Evolutionary conservation across 78 protist genomes (phyloP), one percentile per base, ranked within the genome.

Genomic region (Dictyostelium brefeldianum): DNA sequence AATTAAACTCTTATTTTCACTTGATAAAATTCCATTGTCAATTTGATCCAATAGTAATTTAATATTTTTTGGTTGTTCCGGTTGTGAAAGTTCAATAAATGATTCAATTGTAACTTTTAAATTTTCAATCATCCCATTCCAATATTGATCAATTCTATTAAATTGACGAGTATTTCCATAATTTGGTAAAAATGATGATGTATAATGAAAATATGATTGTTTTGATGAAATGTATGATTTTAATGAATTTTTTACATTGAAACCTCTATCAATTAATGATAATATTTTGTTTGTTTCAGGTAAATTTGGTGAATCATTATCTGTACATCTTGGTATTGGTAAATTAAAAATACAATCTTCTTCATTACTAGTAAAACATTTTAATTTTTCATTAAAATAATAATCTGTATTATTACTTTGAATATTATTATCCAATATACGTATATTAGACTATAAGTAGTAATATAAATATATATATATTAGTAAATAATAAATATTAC

Each of bases 271-370:
- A 2, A 73, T 46, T n/a, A 73, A 73, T 46, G 17, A 46, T 46
- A 20, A 29, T 43, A 46, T 46, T 0, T n/a, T 47, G 6, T 46
- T 20, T 11, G 12, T 29, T 18, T 73, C 56, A 3, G 79, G 46
- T 17, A 73, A 0, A 22, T 46, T 73, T 18, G 79, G 79, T 0
- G 79, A 73, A n/a, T 73, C 79, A 46, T 73, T 73, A 46, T 73
- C 79, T 14, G 50, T 29, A 73, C 79, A 73, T 73, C 79, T 73
- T 73, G 79, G 46, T n/a, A 73, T 73, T 73, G 79, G 79, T 47
- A 46, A 36, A 46, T 17, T 20, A 73, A 73, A 14, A 43, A n/a
- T 46, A 73, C 79, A 67, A 15, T 25, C 22, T 31, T 31, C 41
- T 29, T 31, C 75, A 36, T 36, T 36, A 36, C 2, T 3, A 0